Base-by-base conservation (phyloP, 768 basidiomycete genomes). In the Lactarius akahatsu region DNA sequence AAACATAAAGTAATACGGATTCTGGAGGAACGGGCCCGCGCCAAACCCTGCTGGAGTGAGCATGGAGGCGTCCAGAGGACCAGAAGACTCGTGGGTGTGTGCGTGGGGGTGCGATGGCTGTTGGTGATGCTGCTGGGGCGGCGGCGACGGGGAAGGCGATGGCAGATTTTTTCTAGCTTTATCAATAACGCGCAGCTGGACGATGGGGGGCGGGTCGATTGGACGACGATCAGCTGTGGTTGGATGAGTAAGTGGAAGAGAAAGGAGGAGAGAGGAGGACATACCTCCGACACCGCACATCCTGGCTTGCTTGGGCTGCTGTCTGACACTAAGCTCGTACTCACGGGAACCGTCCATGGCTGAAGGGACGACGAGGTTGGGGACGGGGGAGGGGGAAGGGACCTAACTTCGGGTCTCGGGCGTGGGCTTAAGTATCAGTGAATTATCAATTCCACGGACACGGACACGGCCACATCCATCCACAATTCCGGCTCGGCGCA, bases 1-100 rank as follows among this genome's bases (percentile, higher is more conserved):
- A 72, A 94, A 95, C 91, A 96, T 96, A 77, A 96, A 95, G 75
- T 94, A 96, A 75, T 96, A 96, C 0, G 94, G 94, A 71, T 96
- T 93, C 74, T 94, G 92, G 20, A 94, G 82, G 74, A 87, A 93
- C 26, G 80, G 84, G 63, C 85, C 82, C 1, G 83, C 79, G 73
- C 87, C 82, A 69, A 73, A 43, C 69, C 72, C 62, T 47, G 71
- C 47, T 18, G 68, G 68, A 0, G 70, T 68, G 36, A 71, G 66
- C 68, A 72, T 67, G 52, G 62, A 63, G 3, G 67, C 32, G 56
- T 63, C 32, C 61, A 68, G 32, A 50, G 69, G 60, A 26, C 57
- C 62, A 41, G 66, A 40, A 26, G 63, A 47, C 13, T 55, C 47
- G 34, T 65, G 59, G 8, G 57, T 28, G 36, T 65, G 69, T 2